Percentiles rank a stretch among this genome's conserved stretches.
Evolutionary conservation across 2,329 filamentous ascomycete species (phyloP).

Genomic region (Curvularia spicifera): DNA sequence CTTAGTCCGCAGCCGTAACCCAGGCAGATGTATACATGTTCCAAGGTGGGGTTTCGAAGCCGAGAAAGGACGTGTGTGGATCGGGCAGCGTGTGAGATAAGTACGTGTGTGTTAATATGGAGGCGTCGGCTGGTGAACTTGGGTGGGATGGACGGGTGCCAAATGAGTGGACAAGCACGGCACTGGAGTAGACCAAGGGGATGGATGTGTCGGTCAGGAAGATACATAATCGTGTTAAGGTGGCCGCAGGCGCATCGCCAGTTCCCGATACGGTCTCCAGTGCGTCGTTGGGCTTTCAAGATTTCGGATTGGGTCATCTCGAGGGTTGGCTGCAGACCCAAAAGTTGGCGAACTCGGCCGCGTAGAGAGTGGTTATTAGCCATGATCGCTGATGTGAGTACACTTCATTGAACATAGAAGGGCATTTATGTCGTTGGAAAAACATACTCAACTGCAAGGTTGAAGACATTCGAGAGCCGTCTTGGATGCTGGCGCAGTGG

Average conservation of each 20-base stretch:
- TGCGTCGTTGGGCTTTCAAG: not conserved
- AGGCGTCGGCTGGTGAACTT: not conserved
- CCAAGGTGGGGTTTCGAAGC: not conserved
- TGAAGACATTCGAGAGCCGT: not conserved
- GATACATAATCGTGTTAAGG: conserved; percentile 3
- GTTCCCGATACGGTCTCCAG: not conserved
- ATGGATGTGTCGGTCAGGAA: not conserved
- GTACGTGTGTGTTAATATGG: not conserved
- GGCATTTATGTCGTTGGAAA: not conserved
- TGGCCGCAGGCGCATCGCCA: conserved; percentile 7
- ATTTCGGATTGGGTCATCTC: not conserved
- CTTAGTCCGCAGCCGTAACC: not conserved
- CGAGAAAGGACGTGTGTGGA: not conserved
- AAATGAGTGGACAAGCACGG: conserved; percentile 2
- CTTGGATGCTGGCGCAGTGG: not conserved
- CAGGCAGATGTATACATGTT: not conserved
- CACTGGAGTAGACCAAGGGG: conserved; percentile 4
- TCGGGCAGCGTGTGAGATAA: not conserved
- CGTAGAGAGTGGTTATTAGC: not conserved
- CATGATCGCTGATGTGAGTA: not conserved
- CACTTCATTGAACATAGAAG: too few species aligned
- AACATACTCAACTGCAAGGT: not conserved
- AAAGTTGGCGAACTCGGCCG: not conserved
- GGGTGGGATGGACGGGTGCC: not conserved
- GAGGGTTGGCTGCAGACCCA: not conserved